phyloP scores from a whole-genome alignment of 306 rosid species.

The Cicer chorassanicum region DNA sequence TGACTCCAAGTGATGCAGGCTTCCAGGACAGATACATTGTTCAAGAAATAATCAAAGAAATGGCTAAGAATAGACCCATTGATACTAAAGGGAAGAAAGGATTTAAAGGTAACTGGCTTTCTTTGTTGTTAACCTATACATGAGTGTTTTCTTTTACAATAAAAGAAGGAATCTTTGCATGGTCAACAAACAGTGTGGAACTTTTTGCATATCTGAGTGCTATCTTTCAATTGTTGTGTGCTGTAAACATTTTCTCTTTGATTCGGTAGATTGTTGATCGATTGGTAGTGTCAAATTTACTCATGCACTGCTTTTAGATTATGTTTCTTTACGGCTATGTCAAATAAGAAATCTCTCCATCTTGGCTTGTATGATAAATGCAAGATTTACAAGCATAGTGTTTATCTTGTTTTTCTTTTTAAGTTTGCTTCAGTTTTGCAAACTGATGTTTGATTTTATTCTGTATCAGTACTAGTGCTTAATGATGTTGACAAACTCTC shows the following conservation, averaged over 20 bases:
- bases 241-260: slow-evolving; percentile 14
- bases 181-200: slow-evolving; percentile 9
- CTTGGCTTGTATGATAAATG: not conserved
- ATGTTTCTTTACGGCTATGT: not conserved
- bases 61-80: slow-evolving; percentile 88
- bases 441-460: slow-evolving; percentile 42
- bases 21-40: slow-evolving; percentile 93
- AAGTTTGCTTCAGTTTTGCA: not conserved
- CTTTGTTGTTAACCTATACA: not conserved
- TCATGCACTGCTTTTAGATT: not conserved
- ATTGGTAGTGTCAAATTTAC: not conserved
- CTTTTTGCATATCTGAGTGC: not conserved
- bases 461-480: slow-evolving; percentile 74
- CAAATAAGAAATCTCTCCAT: not conserved
- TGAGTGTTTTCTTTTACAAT: not conserved
- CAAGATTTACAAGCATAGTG: not conserved
- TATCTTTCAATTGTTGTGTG: slow-evolving; percentile 24
- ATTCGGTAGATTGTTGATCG: slow-evolving; percentile 4
- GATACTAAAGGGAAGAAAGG: slow-evolving; percentile 89
- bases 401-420: not conserved
- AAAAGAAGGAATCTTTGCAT: slow-evolving; percentile 12
- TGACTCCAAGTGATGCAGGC: slow-evolving; percentile 96
- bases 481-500: slow-evolving; percentile 97
- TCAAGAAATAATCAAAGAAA: slow-evolving; percentile 94
- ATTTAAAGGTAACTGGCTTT: slow-evolving; percentile 62